Evolutionary conservation across 2,329 filamentous ascomycete genomes (phyloP), one percentile per base, ranked within the genome.

Genomic region (Neopestalotiopsis clavispora): DNA sequence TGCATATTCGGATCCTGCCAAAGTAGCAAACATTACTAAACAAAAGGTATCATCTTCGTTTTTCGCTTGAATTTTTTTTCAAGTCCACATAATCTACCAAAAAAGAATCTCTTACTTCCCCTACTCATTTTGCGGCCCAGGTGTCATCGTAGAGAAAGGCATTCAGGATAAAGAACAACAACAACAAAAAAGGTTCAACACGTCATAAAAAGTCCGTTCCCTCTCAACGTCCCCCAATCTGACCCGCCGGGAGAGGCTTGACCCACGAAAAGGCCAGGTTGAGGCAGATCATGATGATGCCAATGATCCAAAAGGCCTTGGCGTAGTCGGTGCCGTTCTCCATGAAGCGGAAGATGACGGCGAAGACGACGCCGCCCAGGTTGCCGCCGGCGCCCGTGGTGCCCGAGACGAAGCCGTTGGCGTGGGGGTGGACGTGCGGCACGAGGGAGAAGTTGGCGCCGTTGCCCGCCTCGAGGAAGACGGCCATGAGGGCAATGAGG

Each of bases 381-480:
- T 97, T 98, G 1, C 95, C 94, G 9, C 88, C 85, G 0, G 92
- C 94, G 10, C 95, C 95, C 0, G 94, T 91, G 45, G 93, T 83
- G 13, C 94, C 94, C 1, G 91, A 93, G 6, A 97, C 86, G 68
- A 87, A 78, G 14, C 94, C 94, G 79, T 97, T 97, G 70, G 94
- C 93, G 70, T 86, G 87, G 1, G 94, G 93, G 79, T 95, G 92
- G 1, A 97, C 91, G 77, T 97, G 95, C 3, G 94, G 94, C 30
- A 97, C 91, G 5, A 97, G 86, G 0, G 93, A 89, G 80, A 96
- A 97, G 81, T 93, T 96, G 56, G 93, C 90, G 0, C 95, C 95
- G 77, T 97, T 97, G 57, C 90, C 91, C 1, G 92, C 93, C 78
- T 97, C 94, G 58, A 94, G 81, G 83, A 97, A 97, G 77, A 97